Conservation (phyloP, 306 rosid species). For the Begonia loranthoides region DNA sequence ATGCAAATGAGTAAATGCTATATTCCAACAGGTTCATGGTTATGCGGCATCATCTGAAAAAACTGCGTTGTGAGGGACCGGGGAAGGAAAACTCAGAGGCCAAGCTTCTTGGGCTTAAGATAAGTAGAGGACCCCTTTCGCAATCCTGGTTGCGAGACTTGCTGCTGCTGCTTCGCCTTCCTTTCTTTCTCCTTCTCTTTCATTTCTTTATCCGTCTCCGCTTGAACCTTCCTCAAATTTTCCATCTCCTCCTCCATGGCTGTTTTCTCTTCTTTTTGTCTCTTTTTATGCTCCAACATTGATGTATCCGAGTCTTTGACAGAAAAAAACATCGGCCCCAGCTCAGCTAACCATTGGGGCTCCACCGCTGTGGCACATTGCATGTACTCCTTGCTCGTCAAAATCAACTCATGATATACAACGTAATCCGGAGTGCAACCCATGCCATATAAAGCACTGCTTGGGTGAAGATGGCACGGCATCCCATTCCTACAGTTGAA, state of each 20-base stretch:
- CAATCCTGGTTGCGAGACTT: slow-evolving; percentile 62
- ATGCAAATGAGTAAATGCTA: no score
- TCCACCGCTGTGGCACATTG: slow-evolving; percentile 97
- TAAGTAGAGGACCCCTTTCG: slow-evolving; percentile 69
- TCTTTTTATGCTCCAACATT: slow-evolving; percentile 76
- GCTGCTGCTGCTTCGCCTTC: slow-evolving; percentile 62
- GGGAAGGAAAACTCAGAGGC: slow-evolving; percentile 31
- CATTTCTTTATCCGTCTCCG: slow-evolving; percentile 40
- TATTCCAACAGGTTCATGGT: no score
- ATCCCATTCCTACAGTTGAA: slow-evolving; percentile 76
- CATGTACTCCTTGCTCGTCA: slow-evolving; percentile 89
- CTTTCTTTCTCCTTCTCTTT: slow-evolving; percentile 47
- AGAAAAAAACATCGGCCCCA: slow-evolving; percentile 97
- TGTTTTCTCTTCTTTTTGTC: slow-evolving; percentile 76
- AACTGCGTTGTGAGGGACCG: no score
- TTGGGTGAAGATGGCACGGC: slow-evolving; percentile 95
- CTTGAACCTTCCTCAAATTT: slow-evolving; percentile 66
- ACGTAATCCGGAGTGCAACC: slow-evolving; percentile 91
- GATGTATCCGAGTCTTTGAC: slow-evolving; percentile 96
- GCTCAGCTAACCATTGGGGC: slow-evolving; percentile 92
- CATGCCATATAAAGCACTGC: slow-evolving; percentile 96
- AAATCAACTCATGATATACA: slow-evolving; percentile 76
- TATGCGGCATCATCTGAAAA: no score
- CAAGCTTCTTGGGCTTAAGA: slow-evolving; percentile 71
- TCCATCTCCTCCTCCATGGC: slow-evolving; percentile 99